Conservation (phyloP, 169 alveolate genomes). For the Cyclospora cayetanensis region DNA sequence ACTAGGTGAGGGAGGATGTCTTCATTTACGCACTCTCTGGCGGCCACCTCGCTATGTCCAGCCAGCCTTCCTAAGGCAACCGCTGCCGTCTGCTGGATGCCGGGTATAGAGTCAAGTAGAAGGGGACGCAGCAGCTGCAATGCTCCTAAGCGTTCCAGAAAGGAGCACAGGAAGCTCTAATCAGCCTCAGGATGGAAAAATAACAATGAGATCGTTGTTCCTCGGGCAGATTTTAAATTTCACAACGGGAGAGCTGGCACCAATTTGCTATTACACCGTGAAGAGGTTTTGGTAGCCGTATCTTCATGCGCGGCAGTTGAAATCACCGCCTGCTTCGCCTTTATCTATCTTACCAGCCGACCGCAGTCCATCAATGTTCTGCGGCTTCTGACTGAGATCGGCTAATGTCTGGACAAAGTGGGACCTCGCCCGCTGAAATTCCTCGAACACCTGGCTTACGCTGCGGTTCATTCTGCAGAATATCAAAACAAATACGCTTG, state of each 20-base stretch:
- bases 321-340: no score
- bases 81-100: slow-evolving; percentile 94
- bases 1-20: slow-evolving; percentile 94
- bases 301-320: neutral
- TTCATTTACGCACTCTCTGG: slow-evolving; percentile 93
- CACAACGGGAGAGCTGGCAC: neutral
- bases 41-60: slow-evolving; percentile 92
- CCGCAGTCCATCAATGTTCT: slow-evolving; percentile 93
- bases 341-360: slow-evolving; percentile 82
- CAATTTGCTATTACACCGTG: neutral
- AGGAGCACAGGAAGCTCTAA: neutral
- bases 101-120: slow-evolving; percentile 91
- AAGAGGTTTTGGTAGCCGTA: neutral
- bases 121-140: slow-evolving; percentile 92
- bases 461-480: slow-evolving; percentile 89
- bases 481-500: neutral
- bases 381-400: slow-evolving; percentile 92
- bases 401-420: slow-evolving; percentile 96
- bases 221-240: neutral
- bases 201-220: neutral
- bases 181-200: no score
- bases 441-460: slow-evolving; percentile 92
- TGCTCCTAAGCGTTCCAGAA: slow-evolving; percentile 80
- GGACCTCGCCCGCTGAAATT: slow-evolving; percentile 93
- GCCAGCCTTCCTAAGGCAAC: slow-evolving; percentile 95